A percentile compares a stretch with the other conserved stretches of the same genome.
Evolutionary conservation across 75 land plant genomes (phyloP).

Genomic region (Larix kaempferi): DNA sequence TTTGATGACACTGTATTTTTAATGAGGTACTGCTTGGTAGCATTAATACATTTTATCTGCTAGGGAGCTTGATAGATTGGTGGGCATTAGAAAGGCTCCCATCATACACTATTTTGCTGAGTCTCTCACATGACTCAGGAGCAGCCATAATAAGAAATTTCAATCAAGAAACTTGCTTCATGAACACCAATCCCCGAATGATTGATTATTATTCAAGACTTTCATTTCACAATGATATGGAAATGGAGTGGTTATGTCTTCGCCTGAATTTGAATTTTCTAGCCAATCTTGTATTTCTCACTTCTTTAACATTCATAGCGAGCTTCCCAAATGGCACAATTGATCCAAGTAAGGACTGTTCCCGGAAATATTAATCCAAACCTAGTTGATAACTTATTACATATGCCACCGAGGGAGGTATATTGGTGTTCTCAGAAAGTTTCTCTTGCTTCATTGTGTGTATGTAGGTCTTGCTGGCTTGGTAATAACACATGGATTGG

Average conservation of each 20-base stretch:
- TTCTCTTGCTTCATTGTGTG: not conserved
- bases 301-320: constrained; percentile 41
- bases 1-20: not conserved
- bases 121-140: too few relatives aligned
- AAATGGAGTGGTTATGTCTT: constrained; percentile 81
- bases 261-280: constrained; percentile 69
- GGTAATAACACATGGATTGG: constrained; percentile 71
- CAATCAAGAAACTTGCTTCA: constrained; percentile 62
- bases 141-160: constrained; percentile 74
- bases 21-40: constrained; percentile 30
- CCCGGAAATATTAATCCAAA: constrained; percentile 3
- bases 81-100: constrained; percentile 62
- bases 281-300: constrained; percentile 50
- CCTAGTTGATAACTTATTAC: not conserved
- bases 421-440: not conserved
- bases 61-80: constrained; percentile 74
- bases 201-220: constrained; percentile 59
- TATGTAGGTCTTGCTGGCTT: constrained; percentile 75
- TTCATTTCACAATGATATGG: constrained; percentile 50
- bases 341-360: constrained; percentile 59
- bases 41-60: constrained; percentile 68
- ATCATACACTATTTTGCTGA: constrained; percentile 80
- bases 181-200: constrained; percentile 22
- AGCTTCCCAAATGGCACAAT: constrained; percentile 46
- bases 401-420: not conserved